These are phyloP conservation scores for Myxozyma mucilagina DNA, from an alignment of 805 yeast species.

Conservation along the genomic window DNA sequence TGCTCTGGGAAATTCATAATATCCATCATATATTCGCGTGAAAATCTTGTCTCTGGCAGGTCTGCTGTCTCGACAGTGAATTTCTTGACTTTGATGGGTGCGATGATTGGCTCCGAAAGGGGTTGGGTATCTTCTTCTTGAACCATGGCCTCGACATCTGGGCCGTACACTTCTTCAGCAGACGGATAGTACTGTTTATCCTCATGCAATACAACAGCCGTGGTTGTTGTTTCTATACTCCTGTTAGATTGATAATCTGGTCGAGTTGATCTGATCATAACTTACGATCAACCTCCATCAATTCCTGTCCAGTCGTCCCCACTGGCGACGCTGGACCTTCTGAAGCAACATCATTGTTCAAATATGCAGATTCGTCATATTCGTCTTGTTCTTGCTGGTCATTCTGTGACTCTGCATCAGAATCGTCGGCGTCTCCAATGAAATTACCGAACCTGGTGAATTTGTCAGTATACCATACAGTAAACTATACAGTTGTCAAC, in stretches of 20 bases:
- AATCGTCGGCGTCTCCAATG: slow-evolving; percentile 53
- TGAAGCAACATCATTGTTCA: neutral
- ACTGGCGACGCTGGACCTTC: neutral
- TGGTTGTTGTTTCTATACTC: slow-evolving; percentile 19
- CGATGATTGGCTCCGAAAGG: slow-evolving; percentile 63
- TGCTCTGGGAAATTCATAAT: slow-evolving; percentile 58
- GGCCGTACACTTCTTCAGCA: slow-evolving; percentile 53
- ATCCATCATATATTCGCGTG: slow-evolving; percentile 60
- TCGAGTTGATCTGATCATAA: neutral
- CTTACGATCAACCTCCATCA: slow-evolving; percentile 25
- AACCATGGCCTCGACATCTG: slow-evolving; percentile 64
- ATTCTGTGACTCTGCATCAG: slow-evolving; percentile 46
- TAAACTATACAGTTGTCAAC: slow-evolving; percentile 24
- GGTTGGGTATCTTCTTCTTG: slow-evolving; percentile 56
- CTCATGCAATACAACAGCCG: slow-evolving; percentile 46
- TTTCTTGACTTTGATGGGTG: slow-evolving; percentile 48
- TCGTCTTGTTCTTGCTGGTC: slow-evolving; percentile 20
- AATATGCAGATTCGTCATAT: slow-evolving; percentile 14
- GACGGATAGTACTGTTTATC: slow-evolving; percentile 49
- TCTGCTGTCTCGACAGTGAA: slow-evolving; percentile 48
- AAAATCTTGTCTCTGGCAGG: slow-evolving; percentile 62
- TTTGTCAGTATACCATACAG: slow-evolving; percentile 28
- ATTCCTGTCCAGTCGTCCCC: slow-evolving; percentile 23
- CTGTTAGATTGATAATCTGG: neutral
- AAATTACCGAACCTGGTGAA: slow-evolving; percentile 57